These are phyloP conservation scores for Schizopora paradoxa DNA, from an alignment of 1,284 basidiomycete species.

Conservation along the genomic window DNA sequence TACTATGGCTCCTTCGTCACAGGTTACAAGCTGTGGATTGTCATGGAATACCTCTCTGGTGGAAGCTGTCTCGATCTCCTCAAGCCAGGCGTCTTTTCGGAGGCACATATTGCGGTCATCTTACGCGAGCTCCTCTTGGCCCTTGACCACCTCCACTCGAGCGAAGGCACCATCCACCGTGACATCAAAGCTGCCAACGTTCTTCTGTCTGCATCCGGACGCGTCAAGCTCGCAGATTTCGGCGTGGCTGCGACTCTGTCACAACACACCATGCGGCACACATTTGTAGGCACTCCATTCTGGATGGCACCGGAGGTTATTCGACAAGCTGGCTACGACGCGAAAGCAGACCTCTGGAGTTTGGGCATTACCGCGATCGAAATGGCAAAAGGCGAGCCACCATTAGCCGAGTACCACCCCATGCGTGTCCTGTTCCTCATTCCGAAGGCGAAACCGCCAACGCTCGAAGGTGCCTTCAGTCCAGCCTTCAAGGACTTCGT, in stretches of 20 bases:
- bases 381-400: conserved; percentile 93
- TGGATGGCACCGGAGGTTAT: conserved; percentile 99
- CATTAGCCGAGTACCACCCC: conserved; percentile 89
- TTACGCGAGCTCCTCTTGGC: conserved; percentile 92
- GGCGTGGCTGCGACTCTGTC: conserved; percentile 93
- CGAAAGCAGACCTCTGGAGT: conserved; percentile 96
- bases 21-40: conserved; percentile 97
- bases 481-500: conserved; percentile 92
- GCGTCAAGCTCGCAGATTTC: conserved; percentile 96
- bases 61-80: conserved; percentile 97
- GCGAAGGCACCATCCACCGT: conserved; percentile 93
- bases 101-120: conserved; percentile 90
- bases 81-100: conserved; percentile 86
- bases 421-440: conserved; percentile 96
- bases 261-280: conserved; percentile 78
- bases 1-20: conserved; percentile 98
- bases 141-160: conserved; percentile 85
- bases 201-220: conserved; percentile 82
- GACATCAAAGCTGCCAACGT: conserved; percentile 99
- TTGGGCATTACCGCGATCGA: conserved; percentile 96
- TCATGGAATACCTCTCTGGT: conserved; percentile 98
- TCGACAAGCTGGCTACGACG: conserved; percentile 93
- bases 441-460: conserved; percentile 92
- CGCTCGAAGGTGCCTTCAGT: conserved; percentile 82
- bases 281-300: conserved; percentile 93